Evolutionary conservation across 1,139 yeast genomes (phyloP), one percentile per base, ranked within the genome.

Genomic region (Magnusiomyces ingens): DNA sequence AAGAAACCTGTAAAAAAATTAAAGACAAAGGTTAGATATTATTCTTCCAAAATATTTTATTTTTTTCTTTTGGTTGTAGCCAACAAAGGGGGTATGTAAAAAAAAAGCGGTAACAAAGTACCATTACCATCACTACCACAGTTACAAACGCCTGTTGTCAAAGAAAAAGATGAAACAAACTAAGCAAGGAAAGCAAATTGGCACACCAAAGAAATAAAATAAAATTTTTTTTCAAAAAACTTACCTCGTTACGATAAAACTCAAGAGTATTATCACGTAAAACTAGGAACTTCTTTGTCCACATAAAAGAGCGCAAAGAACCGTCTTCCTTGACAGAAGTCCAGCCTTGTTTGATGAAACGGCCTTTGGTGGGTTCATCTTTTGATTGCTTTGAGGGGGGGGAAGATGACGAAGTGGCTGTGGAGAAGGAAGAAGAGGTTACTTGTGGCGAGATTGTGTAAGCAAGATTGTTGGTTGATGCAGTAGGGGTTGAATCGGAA

Each of bases 301-400:
- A 93, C 62, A 95, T 75, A 67, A 91, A 89, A 13, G 90, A 81
- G 59, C 88, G 79, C 50, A 74, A 71, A 18, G 70, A 60, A 21
- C 96, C 96, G 62, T 91, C 98, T 63, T 91, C 98, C 67, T 89
- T 90, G 54, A 89, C 83, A 54, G 88, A 87, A 26, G 88, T 91
- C 95, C 96, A 91, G 0, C 98, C 97, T 54, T 75, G 75, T 54
- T 66, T 68, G 48, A 65, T 58, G 37, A 57, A 51, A 29, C 53
- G 44, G 11, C 55, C 58, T 18, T 43, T 51, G 29, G 50, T 57
- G 8, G 46, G 48, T 21, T 52, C 51, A n/a, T 55, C 57, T 11
- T 50, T 52, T 6, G 22, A 3, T 12, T n/a, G 17, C 17, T 36
- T 36, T 13, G 40, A 36, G 11, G 40, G n/a, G 11, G 40, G 51